phyloP scores from a whole-genome alignment of 2,329 filamentous ascomycete genomes.

The Sordariomycetes sp. region DNA sequence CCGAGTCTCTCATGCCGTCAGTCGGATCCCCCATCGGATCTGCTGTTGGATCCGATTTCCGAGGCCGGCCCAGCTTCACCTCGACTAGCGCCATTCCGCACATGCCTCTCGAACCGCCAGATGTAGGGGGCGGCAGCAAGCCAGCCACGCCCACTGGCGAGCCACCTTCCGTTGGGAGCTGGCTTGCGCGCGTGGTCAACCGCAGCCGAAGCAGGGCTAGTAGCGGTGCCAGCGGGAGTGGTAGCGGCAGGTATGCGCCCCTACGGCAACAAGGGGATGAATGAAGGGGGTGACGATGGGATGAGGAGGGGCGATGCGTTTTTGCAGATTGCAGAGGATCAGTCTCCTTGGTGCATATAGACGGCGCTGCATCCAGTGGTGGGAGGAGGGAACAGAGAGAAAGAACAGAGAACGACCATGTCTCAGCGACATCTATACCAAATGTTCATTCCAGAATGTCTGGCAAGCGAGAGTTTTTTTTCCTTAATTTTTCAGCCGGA shows the following conservation, averaged over 20 bases:
- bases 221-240: slow-evolving; percentile 20
- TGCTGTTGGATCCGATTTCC: slow-evolving; percentile 61
- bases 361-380: slow-evolving; percentile 12
- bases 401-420: not conserved
- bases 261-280: slow-evolving; percentile 28
- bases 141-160: slow-evolving; percentile 21
- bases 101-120: slow-evolving; percentile 63
- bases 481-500: not conserved
- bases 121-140: slow-evolving; percentile 39
- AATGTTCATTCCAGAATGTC: not conserved
- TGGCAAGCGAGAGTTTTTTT: not conserved
- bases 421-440: not conserved
- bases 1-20: slow-evolving; percentile 67
- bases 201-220: slow-evolving; percentile 21
- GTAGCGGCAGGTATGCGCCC: slow-evolving; percentile 29
- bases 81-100: slow-evolving; percentile 65
- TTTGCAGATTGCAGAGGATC: not conserved
- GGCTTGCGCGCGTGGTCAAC: slow-evolving; percentile 31
- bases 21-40: slow-evolving; percentile 59
- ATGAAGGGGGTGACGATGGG: not conserved
- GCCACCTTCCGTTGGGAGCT: slow-evolving; percentile 29
- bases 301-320: not conserved
- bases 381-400: not conserved
- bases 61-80: slow-evolving; percentile 40
- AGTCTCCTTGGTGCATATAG: slow-evolving; percentile 23